Evolutionary conservation across 805 yeast species (phyloP), one percentile per base, ranked within the genome.

Genomic region (Lipomyces spencermartinsiae): DNA sequence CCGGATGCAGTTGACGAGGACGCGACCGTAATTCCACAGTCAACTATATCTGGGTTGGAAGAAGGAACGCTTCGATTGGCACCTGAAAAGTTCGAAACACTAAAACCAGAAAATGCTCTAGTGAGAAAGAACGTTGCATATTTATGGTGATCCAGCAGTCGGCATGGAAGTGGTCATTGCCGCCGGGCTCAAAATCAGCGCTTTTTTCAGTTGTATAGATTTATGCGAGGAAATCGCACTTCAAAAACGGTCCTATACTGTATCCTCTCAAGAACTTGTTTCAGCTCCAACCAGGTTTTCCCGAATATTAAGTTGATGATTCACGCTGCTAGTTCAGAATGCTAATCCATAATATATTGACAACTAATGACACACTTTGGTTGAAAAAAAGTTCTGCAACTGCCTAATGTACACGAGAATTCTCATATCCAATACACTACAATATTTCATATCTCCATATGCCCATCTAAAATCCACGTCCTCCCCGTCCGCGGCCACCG

Each of bases 401-500:
- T 43, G 49, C 9, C 49, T 43, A 43, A 43, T 43, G n/a, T 43
- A 43, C 49, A 43, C 49, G 49, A 43, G 19, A 43, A 16, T 43
- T 43, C 22, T n/a, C n/a, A 43, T 43, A 43, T 43, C 49, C 49
- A 43, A 43, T 43, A 43, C 49, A 43, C 49, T 43, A n/a, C 49
- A n/a, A 43, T 43, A 16, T 6, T n/a, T 43, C n/a, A 43, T n/a
- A 43, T 43, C 25, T 43, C 19, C 29, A 19, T 43, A 53, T 25
- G 56, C 16, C 51, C 25, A 9, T 37, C 54, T 67, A 68, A 57
- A 68, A 68, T 25, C 75, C 76, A 25, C 78, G 71, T 31, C 75
- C 74, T 16, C 73, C 69, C 31, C 77, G 71, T 54, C 76, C 70
- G 2, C 77, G 61, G 22, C 71, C 67, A 12, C 78, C 75, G 25